Evolutionary conservation across 305 asterid genomes (phyloP), one percentile per base, ranked within the genome.

Genomic region (Withania somnifera): DNA sequence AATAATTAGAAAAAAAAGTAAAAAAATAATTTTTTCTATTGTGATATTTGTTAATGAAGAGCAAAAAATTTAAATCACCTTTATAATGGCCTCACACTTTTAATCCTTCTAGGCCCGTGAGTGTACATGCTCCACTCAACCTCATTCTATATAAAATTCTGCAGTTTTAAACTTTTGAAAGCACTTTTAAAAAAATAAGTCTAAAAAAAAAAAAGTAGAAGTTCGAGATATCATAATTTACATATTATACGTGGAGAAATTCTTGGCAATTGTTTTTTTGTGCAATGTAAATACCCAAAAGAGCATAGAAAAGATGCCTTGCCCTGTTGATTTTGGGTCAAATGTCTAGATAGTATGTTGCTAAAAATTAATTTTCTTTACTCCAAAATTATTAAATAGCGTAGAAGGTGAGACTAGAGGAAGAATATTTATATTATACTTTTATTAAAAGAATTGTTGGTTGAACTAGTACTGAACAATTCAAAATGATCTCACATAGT

Each of bases 401-500:
- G 30, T 20, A 1, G 34, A 54, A 68, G 77, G 42, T 40, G 20
- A 69, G 78, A 69, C 56, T 53, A 22, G 42, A 15, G 73, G 42
- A 17, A 19, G 53, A 20, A 40, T 40, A 22, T 40, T 68, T 42
- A 2, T 11, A 26, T 13, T 60, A 3, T 60, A 11, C 26, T 60
- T 11, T 24, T 36, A 36, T 11, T 68, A 64, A 40, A 69, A 40
- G 19, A 42, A 40, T 42, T 22, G 56, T 40, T 69, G 20, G 78
- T 64, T 69, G 78, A 69, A 69, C 22, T 69, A 69, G 56, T 69
- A 20, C 11, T 6, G 78, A 69, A 40, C 78, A 40, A 40, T 40
- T 40, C 56, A 40, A 77, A 32, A 81, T 79, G 85, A 79, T 81
- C 71, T 53, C 79, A 84, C 61, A 58, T 17, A 80, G 83, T 81